Evolutionary conservation across 1,139 yeast species (phyloP).

Genomic region (Candida tetrigidarum): DNA sequence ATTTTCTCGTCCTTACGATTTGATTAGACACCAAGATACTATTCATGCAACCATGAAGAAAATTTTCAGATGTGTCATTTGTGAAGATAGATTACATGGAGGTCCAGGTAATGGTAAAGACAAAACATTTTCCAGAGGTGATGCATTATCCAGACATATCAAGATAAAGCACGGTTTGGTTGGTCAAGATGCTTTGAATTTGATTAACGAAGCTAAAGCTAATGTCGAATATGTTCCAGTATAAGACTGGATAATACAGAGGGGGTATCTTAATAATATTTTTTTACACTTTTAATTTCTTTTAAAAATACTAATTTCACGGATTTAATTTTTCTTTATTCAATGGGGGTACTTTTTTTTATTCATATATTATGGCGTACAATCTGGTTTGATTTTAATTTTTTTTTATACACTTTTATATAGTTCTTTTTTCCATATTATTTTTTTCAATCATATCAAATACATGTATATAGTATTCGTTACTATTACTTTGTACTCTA

Average conservation of each 20-base stretch:
- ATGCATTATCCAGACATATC: conserved; percentile 53
- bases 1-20: conserved; percentile 52
- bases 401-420: conserved; percentile 1
- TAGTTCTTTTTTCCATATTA: not conserved
- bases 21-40: conserved; percentile 54
- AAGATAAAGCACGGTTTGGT: conserved; percentile 53
- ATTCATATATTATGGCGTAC: conserved; percentile 2
- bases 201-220: conserved; percentile 75
- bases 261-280: not conserved
- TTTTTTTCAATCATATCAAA: conserved; percentile 3
- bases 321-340: conserved; percentile 5
- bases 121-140: conserved; percentile 53
- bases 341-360: not conserved
- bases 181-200: conserved; percentile 55
- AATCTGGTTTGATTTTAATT: conserved; percentile 4
- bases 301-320: not conserved
- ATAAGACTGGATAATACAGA: not conserved
- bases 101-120: conserved; percentile 64
- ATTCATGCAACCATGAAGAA: conserved; percentile 54
- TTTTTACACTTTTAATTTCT: conserved; percentile 3
- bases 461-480: conserved; percentile 10
- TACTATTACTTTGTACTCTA: conserved; percentile 8
- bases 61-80: conserved; percentile 52
- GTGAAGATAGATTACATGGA: conserved; percentile 52
- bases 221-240: conserved; percentile 65